These are phyloP conservation scores for Tilletiopsis washingtonensis DNA, from an alignment of 1,284 basidiomycete species.

Conservation along the genomic window DNA sequence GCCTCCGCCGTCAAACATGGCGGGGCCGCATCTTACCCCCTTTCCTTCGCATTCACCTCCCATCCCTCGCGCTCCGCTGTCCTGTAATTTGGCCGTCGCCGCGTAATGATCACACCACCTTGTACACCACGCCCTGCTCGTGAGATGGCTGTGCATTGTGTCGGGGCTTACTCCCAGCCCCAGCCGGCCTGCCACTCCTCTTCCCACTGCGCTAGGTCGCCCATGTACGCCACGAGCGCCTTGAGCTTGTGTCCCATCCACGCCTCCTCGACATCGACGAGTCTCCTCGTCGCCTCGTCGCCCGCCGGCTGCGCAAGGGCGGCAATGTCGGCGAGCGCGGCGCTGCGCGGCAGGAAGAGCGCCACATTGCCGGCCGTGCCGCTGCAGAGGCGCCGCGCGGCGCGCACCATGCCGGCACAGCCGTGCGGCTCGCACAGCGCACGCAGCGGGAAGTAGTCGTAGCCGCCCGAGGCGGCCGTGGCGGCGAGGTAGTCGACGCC, in stretches of 20 bases:
- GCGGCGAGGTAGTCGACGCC: slow-evolving; percentile 27
- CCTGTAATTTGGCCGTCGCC: no score
- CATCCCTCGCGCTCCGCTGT: no score
- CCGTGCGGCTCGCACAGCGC: slow-evolving; percentile 67
- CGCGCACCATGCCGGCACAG: slow-evolving; percentile 66
- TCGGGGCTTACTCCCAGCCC: no score
- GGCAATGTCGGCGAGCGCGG: slow-evolving; percentile 65
- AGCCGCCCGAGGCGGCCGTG: not conserved
- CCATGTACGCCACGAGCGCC: slow-evolving; percentile 54
- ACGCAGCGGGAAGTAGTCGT: slow-evolving; percentile 17
- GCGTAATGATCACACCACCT: no score
- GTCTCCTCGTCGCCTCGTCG: no score
- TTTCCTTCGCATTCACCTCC: no score
- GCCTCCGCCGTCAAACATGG: no score
- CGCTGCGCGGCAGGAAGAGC: slow-evolving; percentile 82
- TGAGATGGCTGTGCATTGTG: no score
- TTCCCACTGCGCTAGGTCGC: slow-evolving; percentile 46
- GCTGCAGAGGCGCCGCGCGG: slow-evolving; percentile 6
- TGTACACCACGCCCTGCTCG: no score
- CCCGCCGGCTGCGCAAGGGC: slow-evolving; percentile 49
- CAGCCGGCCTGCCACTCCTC: slow-evolving; percentile 1
- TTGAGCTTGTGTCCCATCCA: slow-evolving; percentile 81
- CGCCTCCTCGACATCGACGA: slow-evolving; percentile 73
- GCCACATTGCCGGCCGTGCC: slow-evolving; percentile 51
- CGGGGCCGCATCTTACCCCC: no score